Percentiles rank a stretch among this genome's conserved stretches.
These are phyloP conservation scores for Hyaloscypha variabilis DNA, from an alignment of 495 filamentous ascomycete species.

Conservation along the genomic window DNA sequence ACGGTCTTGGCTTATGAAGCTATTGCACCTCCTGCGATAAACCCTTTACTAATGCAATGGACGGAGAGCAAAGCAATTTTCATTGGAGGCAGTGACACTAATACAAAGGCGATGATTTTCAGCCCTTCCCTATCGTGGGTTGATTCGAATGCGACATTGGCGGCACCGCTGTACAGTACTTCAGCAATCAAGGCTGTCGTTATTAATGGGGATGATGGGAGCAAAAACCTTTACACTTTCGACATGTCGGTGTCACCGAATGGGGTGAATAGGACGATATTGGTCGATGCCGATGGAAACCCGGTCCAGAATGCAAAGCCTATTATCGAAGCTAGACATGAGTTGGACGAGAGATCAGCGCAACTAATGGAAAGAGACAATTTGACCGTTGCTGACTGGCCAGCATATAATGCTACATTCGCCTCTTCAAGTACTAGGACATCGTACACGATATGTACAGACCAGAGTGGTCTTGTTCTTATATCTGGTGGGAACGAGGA, in stretches of 20 bases:
- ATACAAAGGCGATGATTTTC: slow-evolving; percentile 70
- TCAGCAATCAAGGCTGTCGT: slow-evolving; percentile 57
- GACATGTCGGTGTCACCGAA: slow-evolving; percentile 81
- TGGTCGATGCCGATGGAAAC: slow-evolving; percentile 48
- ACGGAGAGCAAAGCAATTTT: slow-evolving; percentile 70
- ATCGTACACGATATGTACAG: slow-evolving; percentile 47
- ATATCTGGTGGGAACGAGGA: slow-evolving; percentile 73
- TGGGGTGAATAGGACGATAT: slow-evolving; percentile 64
- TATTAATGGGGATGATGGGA: slow-evolving; percentile 71
- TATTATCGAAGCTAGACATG: background rate
- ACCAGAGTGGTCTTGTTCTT: slow-evolving; percentile 66
- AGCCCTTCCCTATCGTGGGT: slow-evolving; percentile 60
- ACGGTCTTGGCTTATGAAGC: slow-evolving; percentile 55
- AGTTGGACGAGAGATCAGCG: slow-evolving; percentile 14
- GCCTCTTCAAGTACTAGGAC: slow-evolving; percentile 62
- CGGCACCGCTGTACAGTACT: slow-evolving; percentile 56
- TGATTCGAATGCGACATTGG: slow-evolving; percentile 61
- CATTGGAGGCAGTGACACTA: slow-evolving; percentile 71
- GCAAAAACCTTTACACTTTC: slow-evolving; percentile 82
- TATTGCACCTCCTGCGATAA: slow-evolving; percentile 60
- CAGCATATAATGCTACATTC: slow-evolving; percentile 73
- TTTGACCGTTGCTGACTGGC: slow-evolving; percentile 61
- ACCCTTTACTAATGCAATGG: slow-evolving; percentile 79
- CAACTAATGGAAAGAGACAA: slow-evolving; percentile 33
- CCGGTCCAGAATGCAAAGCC: slow-evolving; percentile 37